A percentile compares a stretch with the other conserved stretches of the same genome.
Conservation (phyloP, 768 basidiomycete species). For the Piloderma croceum region DNA sequence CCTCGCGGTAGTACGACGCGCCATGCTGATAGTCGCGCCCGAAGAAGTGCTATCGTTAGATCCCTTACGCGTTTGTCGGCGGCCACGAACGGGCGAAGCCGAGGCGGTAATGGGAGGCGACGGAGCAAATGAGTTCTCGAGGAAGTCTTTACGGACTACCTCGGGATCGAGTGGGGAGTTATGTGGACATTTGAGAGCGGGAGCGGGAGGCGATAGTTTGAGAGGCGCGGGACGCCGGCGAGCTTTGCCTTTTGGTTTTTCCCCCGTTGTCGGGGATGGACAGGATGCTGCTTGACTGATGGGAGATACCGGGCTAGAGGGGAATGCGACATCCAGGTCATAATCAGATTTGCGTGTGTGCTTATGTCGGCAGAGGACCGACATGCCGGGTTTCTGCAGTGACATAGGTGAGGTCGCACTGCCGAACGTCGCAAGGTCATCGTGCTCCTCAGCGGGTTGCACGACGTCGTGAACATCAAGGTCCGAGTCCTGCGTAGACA, state of each 20-base stretch:
- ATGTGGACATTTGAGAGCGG: conserved; percentile 25
- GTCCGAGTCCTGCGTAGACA: conserved; percentile 50
- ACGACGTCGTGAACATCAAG: conserved; percentile 47
- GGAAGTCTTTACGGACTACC: conserved; percentile 37
- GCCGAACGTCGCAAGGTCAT: conserved; percentile 32
- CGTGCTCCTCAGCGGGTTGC: conserved; percentile 31
- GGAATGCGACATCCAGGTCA: conserved; percentile 27
- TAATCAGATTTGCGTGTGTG: conserved; percentile 34
- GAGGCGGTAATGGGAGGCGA: conserved; percentile 2
- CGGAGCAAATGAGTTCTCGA: conserved; percentile 42
- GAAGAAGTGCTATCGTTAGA: too few species aligned
- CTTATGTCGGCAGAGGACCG: too few species aligned
- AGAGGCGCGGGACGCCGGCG: conserved; percentile 40
- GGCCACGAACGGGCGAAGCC: too few species aligned
- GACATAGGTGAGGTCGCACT: too few species aligned
- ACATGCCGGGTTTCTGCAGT: conserved; percentile 26
- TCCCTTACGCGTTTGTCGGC: too few species aligned
- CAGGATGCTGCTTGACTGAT: conserved; percentile 14
- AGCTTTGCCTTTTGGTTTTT: conserved; percentile 27
- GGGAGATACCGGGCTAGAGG: conserved; percentile 7
- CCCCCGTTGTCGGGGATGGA: too few species aligned
- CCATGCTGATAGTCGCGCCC: too few species aligned
- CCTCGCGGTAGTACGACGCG: too few species aligned
- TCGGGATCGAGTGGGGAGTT: conserved; percentile 35
- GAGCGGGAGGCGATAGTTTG: conserved; percentile 30